Evolutionary conservation across 108 stramenopile genomes (phyloP).

Genomic region (Fragilaria crotonensis): DNA sequence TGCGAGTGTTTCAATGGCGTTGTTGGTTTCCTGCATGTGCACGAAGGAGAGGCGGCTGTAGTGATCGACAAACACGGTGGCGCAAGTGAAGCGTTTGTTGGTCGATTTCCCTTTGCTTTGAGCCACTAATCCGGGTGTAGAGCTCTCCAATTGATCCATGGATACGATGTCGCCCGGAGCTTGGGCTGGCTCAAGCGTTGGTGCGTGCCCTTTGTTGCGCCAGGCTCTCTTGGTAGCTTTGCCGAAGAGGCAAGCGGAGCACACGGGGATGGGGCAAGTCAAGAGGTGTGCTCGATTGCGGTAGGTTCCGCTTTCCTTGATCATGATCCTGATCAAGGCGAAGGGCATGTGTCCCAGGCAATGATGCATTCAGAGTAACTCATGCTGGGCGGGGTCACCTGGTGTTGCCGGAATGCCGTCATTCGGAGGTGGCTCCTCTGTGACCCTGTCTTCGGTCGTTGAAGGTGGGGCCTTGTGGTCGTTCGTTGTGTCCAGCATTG

Average conservation of each 20-base stretch:
- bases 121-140: conserved; percentile 39
- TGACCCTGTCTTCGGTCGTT: too few relatives aligned
- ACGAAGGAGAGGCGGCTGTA: conserved; percentile 13
- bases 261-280: too few relatives aligned
- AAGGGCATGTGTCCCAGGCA: too few relatives aligned
- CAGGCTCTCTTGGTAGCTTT: conserved; percentile 16
- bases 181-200: neutral
- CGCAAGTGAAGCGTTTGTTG: conserved; percentile 11
- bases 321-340: too few relatives aligned
- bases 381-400: too few relatives aligned
- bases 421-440: too few relatives aligned
- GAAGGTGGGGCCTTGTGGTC: too few relatives aligned
- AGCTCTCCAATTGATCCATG: conserved; percentile 35
- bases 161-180: conserved; percentile 29
- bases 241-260: conserved; percentile 23
- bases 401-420: too few relatives aligned
- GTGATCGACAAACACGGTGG: conserved; percentile 46
- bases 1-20: conserved; percentile 22
- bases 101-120: conserved; percentile 32
- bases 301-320: too few relatives aligned
- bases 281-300: too few relatives aligned
- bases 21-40: conserved; percentile 12
- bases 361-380: too few relatives aligned
- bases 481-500: too few relatives aligned
- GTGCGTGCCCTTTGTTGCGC: conserved; percentile 5